phyloP scores from a whole-genome alignment of 2,329 filamentous ascomycete species.

The Aspergillus luchuensis region DNA sequence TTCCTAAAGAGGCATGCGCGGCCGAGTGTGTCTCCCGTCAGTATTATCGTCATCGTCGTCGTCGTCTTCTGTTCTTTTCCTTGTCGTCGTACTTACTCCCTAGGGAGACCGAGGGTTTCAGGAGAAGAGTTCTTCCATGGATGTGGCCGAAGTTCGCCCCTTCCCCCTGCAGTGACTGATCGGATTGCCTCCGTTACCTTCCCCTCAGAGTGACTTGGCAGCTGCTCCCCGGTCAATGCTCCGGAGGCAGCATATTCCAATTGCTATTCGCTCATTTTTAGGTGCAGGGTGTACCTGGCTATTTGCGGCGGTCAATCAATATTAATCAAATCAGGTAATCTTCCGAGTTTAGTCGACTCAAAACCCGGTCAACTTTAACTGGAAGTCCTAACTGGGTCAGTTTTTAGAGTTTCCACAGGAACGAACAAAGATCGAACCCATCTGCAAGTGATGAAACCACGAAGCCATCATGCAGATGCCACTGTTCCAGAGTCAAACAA shows the following conservation, averaged over 20 bases:
- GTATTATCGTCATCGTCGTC: neutral
- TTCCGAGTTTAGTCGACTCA: slow-evolving; percentile 4
- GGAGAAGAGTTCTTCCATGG: neutral
- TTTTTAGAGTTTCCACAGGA: slow-evolving; percentile 6
- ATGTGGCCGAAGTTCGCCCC: neutral
- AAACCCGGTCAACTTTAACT: slow-evolving; percentile 7
- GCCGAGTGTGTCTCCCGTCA: neutral
- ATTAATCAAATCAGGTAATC: slow-evolving; percentile 5
- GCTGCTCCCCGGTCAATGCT: neutral
- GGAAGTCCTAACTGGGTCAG: neutral
- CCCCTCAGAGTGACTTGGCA: neutral
- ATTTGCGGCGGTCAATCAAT: slow-evolving; percentile 4
- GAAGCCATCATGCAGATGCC: slow-evolving; percentile 6
- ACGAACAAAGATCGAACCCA: slow-evolving; percentile 6
- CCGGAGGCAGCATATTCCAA: neutral
- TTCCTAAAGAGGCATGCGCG: neutral
- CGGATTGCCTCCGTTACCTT: neutral
- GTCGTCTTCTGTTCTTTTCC: neutral
- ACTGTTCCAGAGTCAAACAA: slow-evolving; percentile 8
- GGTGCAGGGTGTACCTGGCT: slow-evolving; percentile 4
- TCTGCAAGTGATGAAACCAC: slow-evolving; percentile 15
- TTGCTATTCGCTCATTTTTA: slow-evolving; percentile 5
- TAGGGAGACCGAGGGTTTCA: neutral
- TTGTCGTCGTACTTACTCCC: neutral
- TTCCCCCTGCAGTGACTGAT: neutral